Percentiles rank a stretch among this genome's conserved stretches.
Evolutionary conservation across 1,284 basidiomycete genomes (phyloP).

Genomic region (Ceratobasidium papillatum): DNA sequence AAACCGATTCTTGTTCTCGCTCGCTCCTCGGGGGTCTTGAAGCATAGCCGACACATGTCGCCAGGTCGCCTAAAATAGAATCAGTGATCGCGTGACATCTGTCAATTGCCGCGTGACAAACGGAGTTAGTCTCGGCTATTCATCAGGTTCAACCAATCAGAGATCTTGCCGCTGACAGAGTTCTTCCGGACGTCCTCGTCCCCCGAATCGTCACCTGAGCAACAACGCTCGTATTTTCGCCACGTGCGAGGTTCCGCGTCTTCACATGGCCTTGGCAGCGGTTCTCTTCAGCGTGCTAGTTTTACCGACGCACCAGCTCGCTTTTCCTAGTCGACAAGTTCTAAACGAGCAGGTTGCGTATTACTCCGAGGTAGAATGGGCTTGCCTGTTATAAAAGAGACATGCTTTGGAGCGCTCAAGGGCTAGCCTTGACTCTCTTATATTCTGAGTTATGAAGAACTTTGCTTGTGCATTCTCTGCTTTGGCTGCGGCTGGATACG

Average conservation of each 20-base stretch:
- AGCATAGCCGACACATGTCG: not conserved
- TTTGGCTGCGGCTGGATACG: slow-evolving; percentile 39
- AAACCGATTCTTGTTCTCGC: too few relatives aligned
- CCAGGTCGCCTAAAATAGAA: not conserved
- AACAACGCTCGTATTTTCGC: not conserved
- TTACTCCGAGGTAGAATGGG: not conserved
- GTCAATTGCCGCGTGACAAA: not conserved
- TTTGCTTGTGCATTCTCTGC: not conserved
- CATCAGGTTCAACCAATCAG: not conserved
- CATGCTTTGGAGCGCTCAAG: not conserved
- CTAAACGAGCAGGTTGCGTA: not conserved
- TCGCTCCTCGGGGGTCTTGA: not conserved
- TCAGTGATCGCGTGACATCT: not conserved
- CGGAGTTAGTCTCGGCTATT: not conserved
- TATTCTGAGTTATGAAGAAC: not conserved
- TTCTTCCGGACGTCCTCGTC: not conserved
- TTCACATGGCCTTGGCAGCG: not conserved
- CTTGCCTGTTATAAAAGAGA: not conserved
- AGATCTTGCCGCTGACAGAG: not conserved
- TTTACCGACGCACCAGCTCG: not conserved
- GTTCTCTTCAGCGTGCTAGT: not conserved
- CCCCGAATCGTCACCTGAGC: not conserved
- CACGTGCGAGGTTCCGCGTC: not conserved
- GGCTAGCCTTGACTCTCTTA: not conserved
- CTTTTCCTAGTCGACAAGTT: not conserved